These are phyloP conservation scores for Naganishia kalamii DNA, from an alignment of 768 basidiomycete genomes.

Conservation along the genomic window DNA sequence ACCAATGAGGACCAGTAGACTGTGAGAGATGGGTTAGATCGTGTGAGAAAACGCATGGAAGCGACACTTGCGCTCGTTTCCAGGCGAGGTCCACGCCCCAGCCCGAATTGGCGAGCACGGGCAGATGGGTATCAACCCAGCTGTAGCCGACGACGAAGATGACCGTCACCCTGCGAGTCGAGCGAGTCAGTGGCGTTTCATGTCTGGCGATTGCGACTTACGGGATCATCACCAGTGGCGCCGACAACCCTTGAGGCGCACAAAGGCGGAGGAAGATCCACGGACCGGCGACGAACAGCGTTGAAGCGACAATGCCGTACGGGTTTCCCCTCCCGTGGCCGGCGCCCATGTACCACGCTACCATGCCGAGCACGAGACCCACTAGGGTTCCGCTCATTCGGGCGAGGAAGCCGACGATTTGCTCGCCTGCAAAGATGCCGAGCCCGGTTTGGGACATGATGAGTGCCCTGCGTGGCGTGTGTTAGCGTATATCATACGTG, in stretches of 20 bases:
- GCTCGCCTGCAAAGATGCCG: slow-evolving; percentile 57
- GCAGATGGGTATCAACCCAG: slow-evolving; percentile 56
- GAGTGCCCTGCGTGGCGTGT: slow-evolving; percentile 44
- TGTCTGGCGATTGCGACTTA: slow-evolving; percentile 33
- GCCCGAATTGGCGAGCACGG: slow-evolving; percentile 52
- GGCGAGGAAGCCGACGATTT: slow-evolving; percentile 52
- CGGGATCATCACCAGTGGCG: slow-evolving; percentile 43
- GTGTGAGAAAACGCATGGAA: background rate
- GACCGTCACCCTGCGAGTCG: slow-evolving; percentile 47
- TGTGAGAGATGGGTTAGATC: slow-evolving; percentile 22
- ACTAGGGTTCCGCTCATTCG: slow-evolving; percentile 52
- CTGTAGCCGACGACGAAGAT: slow-evolving; percentile 55
- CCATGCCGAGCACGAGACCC: slow-evolving; percentile 51
- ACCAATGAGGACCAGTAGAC: slow-evolving; percentile 42
- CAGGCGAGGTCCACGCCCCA: slow-evolving; percentile 56
- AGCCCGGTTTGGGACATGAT: slow-evolving; percentile 61
- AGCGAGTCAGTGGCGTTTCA: background rate
- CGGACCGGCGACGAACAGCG: slow-evolving; percentile 53
- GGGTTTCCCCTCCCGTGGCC: slow-evolving; percentile 24
- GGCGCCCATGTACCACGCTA: slow-evolving; percentile 54
- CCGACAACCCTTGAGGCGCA: slow-evolving; percentile 43
- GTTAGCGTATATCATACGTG: background rate
- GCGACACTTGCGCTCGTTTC: slow-evolving; percentile 47
- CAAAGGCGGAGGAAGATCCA: slow-evolving; percentile 55
- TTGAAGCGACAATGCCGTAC: slow-evolving; percentile 51